Conservation (phyloP, 768 basidiomycete genomes). For the Macrolepiota fuliginosa region DNA sequence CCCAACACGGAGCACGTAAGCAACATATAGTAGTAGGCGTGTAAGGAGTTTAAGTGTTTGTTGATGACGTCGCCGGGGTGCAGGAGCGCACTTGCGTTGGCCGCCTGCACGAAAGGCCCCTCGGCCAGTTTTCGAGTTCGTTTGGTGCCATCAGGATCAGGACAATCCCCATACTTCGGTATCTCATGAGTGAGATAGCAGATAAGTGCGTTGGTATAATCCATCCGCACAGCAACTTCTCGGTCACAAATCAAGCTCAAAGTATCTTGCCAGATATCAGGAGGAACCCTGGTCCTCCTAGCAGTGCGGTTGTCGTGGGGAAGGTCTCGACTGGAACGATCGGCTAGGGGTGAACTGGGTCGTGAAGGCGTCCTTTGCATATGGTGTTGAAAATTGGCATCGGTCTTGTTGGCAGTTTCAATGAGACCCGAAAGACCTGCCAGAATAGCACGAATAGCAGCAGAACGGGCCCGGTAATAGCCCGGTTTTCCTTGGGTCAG, state of each 20-base stretch:
- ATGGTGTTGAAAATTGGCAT: conserved; percentile 20
- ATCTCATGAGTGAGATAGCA: conserved; percentile 79
- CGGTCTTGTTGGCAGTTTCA: conserved; percentile 53
- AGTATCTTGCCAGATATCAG: conserved; percentile 91
- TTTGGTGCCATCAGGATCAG: conserved; percentile 44
- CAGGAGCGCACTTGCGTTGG: conserved; percentile 44
- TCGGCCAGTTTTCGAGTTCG: conserved; percentile 45
- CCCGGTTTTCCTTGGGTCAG: conserved; percentile 33
- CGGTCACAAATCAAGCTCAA: conserved; percentile 79
- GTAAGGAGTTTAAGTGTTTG: conserved; percentile 75
- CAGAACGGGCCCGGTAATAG: conserved; percentile 42
- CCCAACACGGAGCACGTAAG: conserved; percentile 70
- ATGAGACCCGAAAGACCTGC: conserved; percentile 72
- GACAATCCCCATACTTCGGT: conserved; percentile 53
- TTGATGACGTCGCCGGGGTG: conserved; percentile 59
- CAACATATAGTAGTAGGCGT: conserved; percentile 79
- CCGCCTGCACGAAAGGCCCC: conserved; percentile 44
- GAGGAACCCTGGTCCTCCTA: conserved; percentile 66
- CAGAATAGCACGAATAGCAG: conserved; percentile 69
- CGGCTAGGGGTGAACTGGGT: conserved; percentile 23
- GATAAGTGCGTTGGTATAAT: conserved; percentile 72
- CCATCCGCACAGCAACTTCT: conserved; percentile 73
- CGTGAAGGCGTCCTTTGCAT: conserved; percentile 1
- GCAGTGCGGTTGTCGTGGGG: conserved; percentile 35
- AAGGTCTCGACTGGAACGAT: conserved; percentile 26